Evolutionary conservation across 2,329 filamentous ascomycete genomes (phyloP).

Genomic region (Aspergillus novoparasiticus): DNA sequence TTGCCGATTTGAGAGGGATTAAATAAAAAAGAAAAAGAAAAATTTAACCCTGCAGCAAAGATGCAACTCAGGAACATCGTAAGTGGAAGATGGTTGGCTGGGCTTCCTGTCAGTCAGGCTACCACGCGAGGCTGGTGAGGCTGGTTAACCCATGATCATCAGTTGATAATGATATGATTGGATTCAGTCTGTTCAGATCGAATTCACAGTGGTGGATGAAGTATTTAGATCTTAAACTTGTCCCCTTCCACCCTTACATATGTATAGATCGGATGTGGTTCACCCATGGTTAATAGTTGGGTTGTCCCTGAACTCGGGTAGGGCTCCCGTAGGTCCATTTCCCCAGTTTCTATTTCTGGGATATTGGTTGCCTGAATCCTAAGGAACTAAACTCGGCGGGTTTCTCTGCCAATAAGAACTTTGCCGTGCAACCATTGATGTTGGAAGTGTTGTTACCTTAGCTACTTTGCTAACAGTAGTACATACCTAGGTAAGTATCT

Average conservation of each 20-base stretch:
- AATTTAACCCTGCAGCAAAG: neutral
- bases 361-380: neutral
- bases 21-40: neutral
- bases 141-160: neutral
- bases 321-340: neutral
- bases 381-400: neutral
- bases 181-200: neutral
- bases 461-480: neutral
- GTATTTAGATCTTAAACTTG: neutral
- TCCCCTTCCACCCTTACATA: neutral
- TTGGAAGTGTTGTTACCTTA: neutral
- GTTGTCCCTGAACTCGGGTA: neutral
- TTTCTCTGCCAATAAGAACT: neutral
- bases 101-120: neutral
- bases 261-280: neutral
- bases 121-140: slow-evolving; percentile 6
- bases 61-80: neutral
- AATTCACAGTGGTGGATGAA: neutral
- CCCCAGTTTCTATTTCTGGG: neutral
- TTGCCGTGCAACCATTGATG: neutral
- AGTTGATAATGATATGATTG: neutral
- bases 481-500: neutral
- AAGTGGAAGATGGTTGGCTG: neutral
- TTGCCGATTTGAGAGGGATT: neutral
- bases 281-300: neutral